phyloP scores from a whole-genome alignment of 495 filamentous ascomycete species.

The Lasiosphaeria miniovina region DNA sequence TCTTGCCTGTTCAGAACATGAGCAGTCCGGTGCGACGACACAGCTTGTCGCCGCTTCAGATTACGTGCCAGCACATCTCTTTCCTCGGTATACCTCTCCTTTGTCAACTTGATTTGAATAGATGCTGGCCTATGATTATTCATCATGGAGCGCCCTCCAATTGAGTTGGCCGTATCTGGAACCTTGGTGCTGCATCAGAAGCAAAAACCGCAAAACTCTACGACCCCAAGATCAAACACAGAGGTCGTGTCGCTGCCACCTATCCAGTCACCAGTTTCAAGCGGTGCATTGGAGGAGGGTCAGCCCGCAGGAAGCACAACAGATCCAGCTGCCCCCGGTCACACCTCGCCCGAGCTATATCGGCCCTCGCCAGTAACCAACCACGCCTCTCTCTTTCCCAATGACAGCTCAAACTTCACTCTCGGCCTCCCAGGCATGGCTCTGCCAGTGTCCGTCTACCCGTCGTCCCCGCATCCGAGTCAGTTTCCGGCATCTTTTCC shows the following conservation, averaged over 20 bases:
- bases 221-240: background rate
- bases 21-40: background rate
- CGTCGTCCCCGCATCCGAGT: conserved; percentile 11
- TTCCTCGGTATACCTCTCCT: too few relatives aligned
- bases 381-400: background rate
- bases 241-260: conserved; percentile 3
- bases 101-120: too few relatives aligned
- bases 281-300: background rate
- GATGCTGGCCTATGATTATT: background rate
- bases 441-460: conserved; percentile 11
- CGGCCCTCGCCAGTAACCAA: conserved; percentile 5
- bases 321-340: conserved; percentile 1
- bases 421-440: conserved; percentile 9
- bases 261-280: background rate
- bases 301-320: conserved; percentile 3
- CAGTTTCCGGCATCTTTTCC: conserved; percentile 4
- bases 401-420: conserved; percentile 10
- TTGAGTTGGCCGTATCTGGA: conserved; percentile 10
- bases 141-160: conserved; percentile 16
- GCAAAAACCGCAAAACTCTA: background rate
- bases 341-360: background rate
- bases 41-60: background rate
- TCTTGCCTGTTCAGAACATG: background rate
- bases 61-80: too few relatives aligned
- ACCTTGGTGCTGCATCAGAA: conserved; percentile 5